These are phyloP conservation scores for Suhomyces bolitotheri DNA, from an alignment of 1,139 yeast species.

Conservation along the genomic window DNA sequence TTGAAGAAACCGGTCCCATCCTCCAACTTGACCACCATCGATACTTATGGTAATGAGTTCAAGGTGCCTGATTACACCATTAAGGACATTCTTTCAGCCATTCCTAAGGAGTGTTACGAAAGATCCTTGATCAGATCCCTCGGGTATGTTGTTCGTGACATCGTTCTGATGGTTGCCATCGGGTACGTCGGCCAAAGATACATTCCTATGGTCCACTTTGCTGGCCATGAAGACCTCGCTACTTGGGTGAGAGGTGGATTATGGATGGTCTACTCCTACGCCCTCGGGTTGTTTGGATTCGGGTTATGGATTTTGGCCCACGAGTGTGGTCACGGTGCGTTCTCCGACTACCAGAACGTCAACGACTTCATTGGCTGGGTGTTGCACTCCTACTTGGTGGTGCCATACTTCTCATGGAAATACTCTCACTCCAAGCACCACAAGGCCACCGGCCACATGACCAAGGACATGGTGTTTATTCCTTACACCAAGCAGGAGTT, in stretches of 20 bases:
- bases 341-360: constrained; percentile 54
- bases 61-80: constrained; percentile 63
- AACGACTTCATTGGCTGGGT: constrained; percentile 63
- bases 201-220: constrained; percentile 47
- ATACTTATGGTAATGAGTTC: constrained; percentile 57
- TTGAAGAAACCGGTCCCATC: constrained; percentile 25
- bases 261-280: constrained; percentile 54
- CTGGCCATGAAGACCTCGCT: constrained; percentile 32
- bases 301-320: constrained; percentile 67
- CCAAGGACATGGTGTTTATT: constrained; percentile 62
- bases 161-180: constrained; percentile 41
- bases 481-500: constrained; percentile 52
- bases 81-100: constrained; percentile 59
- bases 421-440: constrained; percentile 62
- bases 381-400: constrained; percentile 56
- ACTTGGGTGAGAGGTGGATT: constrained; percentile 47
- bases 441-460: constrained; percentile 61
- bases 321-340: constrained; percentile 68
- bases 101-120: constrained; percentile 64
- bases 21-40: constrained; percentile 42
- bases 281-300: constrained; percentile 49
- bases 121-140: constrained; percentile 51
- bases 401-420: constrained; percentile 66
- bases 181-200: constrained; percentile 48
- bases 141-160: constrained; percentile 60